These are phyloP conservation scores for Xylariaceae sp. DNA, from an alignment of 2,329 filamentous ascomycete species.

Conservation along the genomic window DNA sequence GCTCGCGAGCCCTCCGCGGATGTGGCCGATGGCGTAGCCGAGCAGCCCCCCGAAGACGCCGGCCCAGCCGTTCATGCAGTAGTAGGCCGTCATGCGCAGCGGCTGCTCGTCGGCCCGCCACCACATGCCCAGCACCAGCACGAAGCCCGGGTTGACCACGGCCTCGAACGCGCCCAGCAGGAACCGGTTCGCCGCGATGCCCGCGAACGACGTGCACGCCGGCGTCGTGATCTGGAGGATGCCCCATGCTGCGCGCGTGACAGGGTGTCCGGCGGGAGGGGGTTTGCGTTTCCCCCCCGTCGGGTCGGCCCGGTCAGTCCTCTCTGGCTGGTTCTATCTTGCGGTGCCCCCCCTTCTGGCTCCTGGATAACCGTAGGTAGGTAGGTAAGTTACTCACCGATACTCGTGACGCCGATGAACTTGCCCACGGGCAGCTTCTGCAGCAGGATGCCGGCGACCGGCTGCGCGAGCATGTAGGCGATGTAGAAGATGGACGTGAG, in stretches of 20 bases:
- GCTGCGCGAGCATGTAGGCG: constrained; percentile 22
- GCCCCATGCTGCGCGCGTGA: constrained; percentile 22
- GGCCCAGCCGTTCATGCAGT: constrained; percentile 21
- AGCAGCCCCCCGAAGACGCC: constrained; percentile 20
- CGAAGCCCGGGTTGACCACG: constrained; percentile 20
- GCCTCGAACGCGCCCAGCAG: constrained; percentile 22
- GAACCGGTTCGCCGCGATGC: constrained; percentile 20
- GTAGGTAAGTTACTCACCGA: constrained; percentile 9
- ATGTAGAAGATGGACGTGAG: constrained; percentile 27
- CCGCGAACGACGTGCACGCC: constrained; percentile 20
- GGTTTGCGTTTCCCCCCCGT: too few species aligned
- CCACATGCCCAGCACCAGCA: constrained; percentile 20
- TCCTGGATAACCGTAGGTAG: too few species aligned
- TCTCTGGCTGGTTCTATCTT: too few species aligned
- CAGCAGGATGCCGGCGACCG: constrained; percentile 19
- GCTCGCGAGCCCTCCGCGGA: constrained; percentile 17
- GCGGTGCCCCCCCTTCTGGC: too few species aligned
- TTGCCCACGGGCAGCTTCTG: constrained; percentile 20
- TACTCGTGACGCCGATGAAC: constrained; percentile 16
- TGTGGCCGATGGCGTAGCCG: constrained; percentile 24
- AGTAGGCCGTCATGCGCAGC: constrained; percentile 19
- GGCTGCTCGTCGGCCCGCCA: constrained; percentile 20
- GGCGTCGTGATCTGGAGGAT: constrained; percentile 20
- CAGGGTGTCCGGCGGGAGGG: not conserved
- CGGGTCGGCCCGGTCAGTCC: too few species aligned